Evolutionary conservation across 129 eudicot genomes (phyloP), one percentile per base, ranked within the genome.

Genomic region (Kitagawia praeruptora): DNA sequence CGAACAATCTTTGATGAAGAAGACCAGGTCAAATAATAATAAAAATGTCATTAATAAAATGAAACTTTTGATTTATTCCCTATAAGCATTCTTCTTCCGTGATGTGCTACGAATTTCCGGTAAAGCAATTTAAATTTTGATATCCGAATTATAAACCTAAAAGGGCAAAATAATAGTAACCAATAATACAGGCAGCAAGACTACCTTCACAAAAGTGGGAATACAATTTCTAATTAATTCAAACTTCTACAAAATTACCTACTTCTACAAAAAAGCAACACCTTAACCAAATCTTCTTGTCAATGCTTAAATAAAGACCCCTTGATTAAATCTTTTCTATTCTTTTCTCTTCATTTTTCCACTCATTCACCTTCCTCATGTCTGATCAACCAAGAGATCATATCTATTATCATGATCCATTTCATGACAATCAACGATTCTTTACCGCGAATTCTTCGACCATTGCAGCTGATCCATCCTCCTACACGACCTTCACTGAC

Each of bases 291-390:
- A 75, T 81, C 75, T 47, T 72, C 85, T 80, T 87, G 97, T 89
- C 95, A 89, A 92, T 23, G 84, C 89, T 86, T 88, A 83, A 89
- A 87, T 83, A 87, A 89, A 92, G 88, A 91, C 88, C 31, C 66
- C 83, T 51, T 81, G 76, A 72, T 83, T 21, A 21, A 21, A 54
- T 54, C 63, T 23, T 23, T 34, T 78, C 77, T 88, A 88, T 81
- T 82, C 80, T 70, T 41, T 47, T 76, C 61, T 41, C 41, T 46
- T 5, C 79, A 72, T 77, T 49, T 76, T 78, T 78, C 40, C 64
- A 73, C 81, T 66, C 77, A 9, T 54, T 42, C 79, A 45, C 77
- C 70, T 75, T 49, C 44, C 19, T 67, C 79, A 75, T 93, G 98
- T 82, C 96, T 84, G 83, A 89, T 81, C 93, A 87, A 64, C 88